Evolutionary conservation across 192 early-diverging fungal species (phyloP), one percentile per base, ranked within the genome.

Genomic region (Thamnidium elegans): DNA sequence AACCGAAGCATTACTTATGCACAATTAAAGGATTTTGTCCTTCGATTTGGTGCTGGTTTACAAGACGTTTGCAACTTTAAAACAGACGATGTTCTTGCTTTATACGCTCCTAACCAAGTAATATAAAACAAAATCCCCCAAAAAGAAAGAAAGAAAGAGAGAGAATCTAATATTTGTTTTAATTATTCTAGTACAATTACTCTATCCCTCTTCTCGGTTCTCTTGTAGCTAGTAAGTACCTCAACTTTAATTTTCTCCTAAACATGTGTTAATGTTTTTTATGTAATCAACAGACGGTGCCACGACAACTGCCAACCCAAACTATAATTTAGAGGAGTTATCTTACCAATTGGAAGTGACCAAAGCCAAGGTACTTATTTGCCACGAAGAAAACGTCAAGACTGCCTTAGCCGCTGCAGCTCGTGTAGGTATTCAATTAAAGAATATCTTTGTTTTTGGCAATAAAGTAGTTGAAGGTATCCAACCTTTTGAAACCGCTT

Each of bases 301-400:
- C 3, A 72, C 89, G 23, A 86, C 90, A 3, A 81, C 89, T 13
- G 89, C 85, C 21, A 98, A 95, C 68, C 91, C 94, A 11, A 77
- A 77, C 15, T 95, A 96, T 76, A 92, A 81, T 1, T 74, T 72
- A 11, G 73, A 81, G 43, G 95, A 98, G 65, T 67, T 95, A 14
- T 79, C 84, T 0, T 81, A 85, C 69, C 92, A 95, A 63, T 75
- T 98, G 31, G 55, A 77, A 17, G 83, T 89, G 43, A 82, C 89
- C 4, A 69, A 79, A 7, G 88, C 94, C 19, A 87, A 80, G 15
- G 75, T 81, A 13, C 66, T 96, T 9, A 78, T 98, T 47, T 80
- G 79, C 5, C 62, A 72, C 26, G 66, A 68, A 13, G 66, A 65
- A 4, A 68, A 68, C 31, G 6, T 71, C 31, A 31, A 68, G 7